Base-by-base conservation (phyloP, 1,284 basidiomycete species). In the Melanopsichium pennsylvanicum region DNA sequence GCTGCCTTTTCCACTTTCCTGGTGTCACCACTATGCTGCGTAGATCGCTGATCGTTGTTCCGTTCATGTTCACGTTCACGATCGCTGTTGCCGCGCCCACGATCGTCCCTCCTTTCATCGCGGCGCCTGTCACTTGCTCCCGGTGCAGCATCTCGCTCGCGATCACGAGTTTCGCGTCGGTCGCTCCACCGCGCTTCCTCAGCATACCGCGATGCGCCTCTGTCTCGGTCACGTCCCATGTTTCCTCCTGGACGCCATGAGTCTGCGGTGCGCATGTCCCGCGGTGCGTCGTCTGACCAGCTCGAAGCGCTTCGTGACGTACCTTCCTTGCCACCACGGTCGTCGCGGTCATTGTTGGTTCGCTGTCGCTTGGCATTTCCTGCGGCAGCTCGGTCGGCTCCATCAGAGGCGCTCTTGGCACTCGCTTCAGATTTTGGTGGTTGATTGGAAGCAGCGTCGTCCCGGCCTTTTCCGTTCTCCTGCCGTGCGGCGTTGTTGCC, bases 221-320 rank as follows among this genome's bases (percentile, higher is more conserved):
- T 12, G n/a, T n/a, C n/a, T 42, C 50, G 47, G 5, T 22, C 34
- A 26, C 40, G n/a, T n/a, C n/a, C n/a, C n/a, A n/a, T 34, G 18
- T 50, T 50, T 10, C 58, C 58, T 15, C 41, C 21, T 16, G 50
- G 58, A n/a, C 58, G 58, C 58, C 58, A 61, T n/a, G 37, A 40
- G 15, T 61, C 58, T 0, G 33, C 58, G n/a, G 26, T 38, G 12
- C 48, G 23, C 25, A 34, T 37, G 23, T 62, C 59, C 8, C 59
- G 59, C 18, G 59, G 59, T 19, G 51, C 16, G 32, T 62, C 59
- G 11, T 50, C 52, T 4, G 45, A 44, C 58, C 58, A 61, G 9
- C 21, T 54, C 13, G 49, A 32, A 15, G 36, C 15, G n/a, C n/a
- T n/a, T n/a, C n/a, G n/a, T n/a, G n/a, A n/a, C n/a, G n/a, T n/a